Evolutionary conservation across 2,329 filamentous ascomycete genomes (phyloP), one percentile per base, ranked within the genome.

Genomic region (Paracoccidioides brasiliensis): DNA sequence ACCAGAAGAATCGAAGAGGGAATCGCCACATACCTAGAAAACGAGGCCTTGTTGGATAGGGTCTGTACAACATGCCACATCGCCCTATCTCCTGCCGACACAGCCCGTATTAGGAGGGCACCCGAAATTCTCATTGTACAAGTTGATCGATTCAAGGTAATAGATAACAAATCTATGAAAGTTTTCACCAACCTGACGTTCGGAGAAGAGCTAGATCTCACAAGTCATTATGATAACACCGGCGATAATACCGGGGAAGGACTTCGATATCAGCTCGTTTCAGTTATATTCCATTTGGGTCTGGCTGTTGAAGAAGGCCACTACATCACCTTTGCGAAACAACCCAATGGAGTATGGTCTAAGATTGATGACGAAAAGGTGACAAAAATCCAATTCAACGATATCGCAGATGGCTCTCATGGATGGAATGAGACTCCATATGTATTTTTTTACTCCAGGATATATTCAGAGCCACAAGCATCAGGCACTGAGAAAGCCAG

Each of bases 111-210:
- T 28, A 48, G 41, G 9, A 55, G 58, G 15, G 55, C 59, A 6
- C 58, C 58, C 8, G 58, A 61, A 53, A 44, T 60, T 3, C 58
- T 61, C 22, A 14, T 57, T 46, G 54, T 60, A 33, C 50, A 54
- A n/a, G 42, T 61, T 32, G 53, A 58, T 12, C 41, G 59, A 22
- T 53, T 52, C 41, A 42, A 49, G 40, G 12, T 15, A 43, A 15
- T 28, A 22, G 32, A 50, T 14, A 33, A 15, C 4, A 46, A 49
- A 48, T 22, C 5, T 15, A n/a, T 12, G 14, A 50, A 55, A 50
- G 5, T n/a, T 40, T 45, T 49, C 12, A 14, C 15, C 4, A 54
- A 56, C 28, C 10, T 61, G 10, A 5, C 32, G 9, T 59, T 59
- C 40, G n/a, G 51, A 5, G 57, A 60, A 44, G 28, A 42, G 12